phyloP scores from a whole-genome alignment of 2,329 filamentous ascomycete species.

The Hypoxylon sp. region DNA sequence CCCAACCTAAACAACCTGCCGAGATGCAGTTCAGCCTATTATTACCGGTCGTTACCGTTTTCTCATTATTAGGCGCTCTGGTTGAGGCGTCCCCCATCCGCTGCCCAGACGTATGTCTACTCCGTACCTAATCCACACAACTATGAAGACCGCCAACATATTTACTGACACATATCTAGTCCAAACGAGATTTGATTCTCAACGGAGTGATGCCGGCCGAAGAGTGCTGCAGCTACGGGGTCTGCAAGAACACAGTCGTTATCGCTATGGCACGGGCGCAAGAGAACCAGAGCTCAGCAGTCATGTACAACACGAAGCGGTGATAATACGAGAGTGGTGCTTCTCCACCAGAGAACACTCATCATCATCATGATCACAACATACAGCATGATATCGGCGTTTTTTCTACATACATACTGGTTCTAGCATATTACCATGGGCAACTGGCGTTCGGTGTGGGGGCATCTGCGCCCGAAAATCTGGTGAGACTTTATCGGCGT shows the following conservation, averaged over 20 bases:
- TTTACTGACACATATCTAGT: slow-evolving; percentile 45
- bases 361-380: slow-evolving; percentile 13
- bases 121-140: neutral
- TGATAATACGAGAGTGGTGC: slow-evolving; percentile 27
- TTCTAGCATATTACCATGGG: slow-evolving; percentile 33
- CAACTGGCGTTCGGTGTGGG: slow-evolving; percentile 41
- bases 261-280: slow-evolving; percentile 59
- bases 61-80: slow-evolving; percentile 49
- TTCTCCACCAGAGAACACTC: slow-evolving; percentile 15
- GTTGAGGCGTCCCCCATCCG: slow-evolving; percentile 56
- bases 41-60: slow-evolving; percentile 45
- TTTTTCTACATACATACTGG: slow-evolving; percentile 29
- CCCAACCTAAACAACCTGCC: slow-evolving; percentile 7
- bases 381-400: slow-evolving; percentile 41
- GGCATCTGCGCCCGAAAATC: slow-evolving; percentile 22
- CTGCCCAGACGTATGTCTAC: slow-evolving; percentile 58
- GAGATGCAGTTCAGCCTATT: slow-evolving; percentile 50
- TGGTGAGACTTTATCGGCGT: slow-evolving; percentile 21
- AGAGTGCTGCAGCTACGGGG: slow-evolving; percentile 68
- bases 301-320: slow-evolving; percentile 39
- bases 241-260: slow-evolving; percentile 66
- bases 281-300: slow-evolving; percentile 24
- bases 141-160: neutral
- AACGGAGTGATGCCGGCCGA: slow-evolving; percentile 63
- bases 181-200: slow-evolving; percentile 62